Evolutionary conservation across 2,329 filamentous ascomycete genomes (phyloP), one percentile per base, ranked within the genome.

Genomic region (Stagonosporopsis rhizophila): DNA sequence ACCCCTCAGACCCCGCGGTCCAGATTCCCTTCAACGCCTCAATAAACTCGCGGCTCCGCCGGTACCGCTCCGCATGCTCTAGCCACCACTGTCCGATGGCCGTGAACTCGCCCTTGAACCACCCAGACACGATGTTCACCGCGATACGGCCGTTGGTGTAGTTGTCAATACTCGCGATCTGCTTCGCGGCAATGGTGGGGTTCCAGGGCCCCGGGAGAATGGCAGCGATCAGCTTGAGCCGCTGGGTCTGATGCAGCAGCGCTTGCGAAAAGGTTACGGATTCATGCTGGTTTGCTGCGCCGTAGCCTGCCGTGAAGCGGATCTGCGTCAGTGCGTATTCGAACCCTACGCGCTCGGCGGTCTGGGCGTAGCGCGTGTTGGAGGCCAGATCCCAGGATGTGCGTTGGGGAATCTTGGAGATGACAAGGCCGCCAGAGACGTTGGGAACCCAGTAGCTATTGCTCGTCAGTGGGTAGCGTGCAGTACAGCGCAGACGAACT

Each of bases 41-140:
- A 44, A 84, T 83, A 66, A 83, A 83, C 64, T 84, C 81, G n/a
- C 65, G 63, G 3, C 58, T 80, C 17, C 82, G 78, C 30, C 81
- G 75, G 62, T 83, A 83, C 3, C 81, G 77, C 68, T 83, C 82
- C 2, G 78, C 77, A 58, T 83, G 81, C 59, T 83, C 81, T 15
- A 83, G 75, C 82, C 81, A 83, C 81, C 81, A 83, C 66, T 83
- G 79, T 5, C 81, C 81, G 20, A 84, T 80, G 42, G 77, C 76
- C 0, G 77, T 79, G 58, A 83, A 83, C 66, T 83, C 82, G 48
- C 77, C 74, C 61, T 82, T 83, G 71, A 83, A 83, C 81, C 82
- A 84, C 3, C 82, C 82, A 1, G 77, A 81, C 0, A 84, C 82
- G 1, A 84, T 74, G 47, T 84, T 84, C 9, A 84, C 81, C 1